Conservation (phyloP, 179 eudicot species). For the Actinidia chinensis region DNA sequence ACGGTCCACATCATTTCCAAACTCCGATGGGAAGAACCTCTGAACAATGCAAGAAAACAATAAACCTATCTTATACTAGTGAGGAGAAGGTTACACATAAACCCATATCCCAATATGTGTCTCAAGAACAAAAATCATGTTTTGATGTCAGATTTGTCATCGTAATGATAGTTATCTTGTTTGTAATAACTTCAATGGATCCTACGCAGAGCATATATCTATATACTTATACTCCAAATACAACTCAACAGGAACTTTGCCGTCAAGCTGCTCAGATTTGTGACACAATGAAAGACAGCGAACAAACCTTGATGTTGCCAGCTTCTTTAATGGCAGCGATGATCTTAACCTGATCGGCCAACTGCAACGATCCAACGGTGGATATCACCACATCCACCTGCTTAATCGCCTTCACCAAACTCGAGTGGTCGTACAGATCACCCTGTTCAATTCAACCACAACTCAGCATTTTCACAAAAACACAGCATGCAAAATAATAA, state of each 20-base stretch:
- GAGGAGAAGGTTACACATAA: too few species aligned
- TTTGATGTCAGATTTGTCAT: too few species aligned
- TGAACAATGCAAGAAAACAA: conserved; percentile 17
- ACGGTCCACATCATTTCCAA: conserved; percentile 52
- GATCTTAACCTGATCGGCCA: conserved; percentile 48
- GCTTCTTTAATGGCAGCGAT: conserved; percentile 55
- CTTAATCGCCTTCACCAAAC: conserved; percentile 52
- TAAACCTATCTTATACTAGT: too few species aligned
- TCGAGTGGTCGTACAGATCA: conserved; percentile 47
- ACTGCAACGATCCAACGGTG: conserved; percentile 30
- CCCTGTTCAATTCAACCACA: conserved; percentile 34
- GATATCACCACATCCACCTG: conserved; percentile 61
- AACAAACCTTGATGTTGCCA: conserved; percentile 48
- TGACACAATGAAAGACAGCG: not conserved
- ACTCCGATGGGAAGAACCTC: conserved; percentile 61
- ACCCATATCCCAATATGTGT: too few species aligned
- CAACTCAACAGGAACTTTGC: too few species aligned
- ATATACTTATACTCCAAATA: too few species aligned
- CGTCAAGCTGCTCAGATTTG: too few species aligned
- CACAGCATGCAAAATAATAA: not conserved
- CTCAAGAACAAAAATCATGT: too few species aligned
- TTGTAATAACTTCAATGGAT: too few species aligned
- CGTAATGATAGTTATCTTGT: too few species aligned
- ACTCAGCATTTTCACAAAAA: too few species aligned
- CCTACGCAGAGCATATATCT: too few species aligned